These are phyloP conservation scores for Podila verticillata DNA, from an alignment of 192 early-diverging fungal species.

Conservation along the genomic window DNA sequence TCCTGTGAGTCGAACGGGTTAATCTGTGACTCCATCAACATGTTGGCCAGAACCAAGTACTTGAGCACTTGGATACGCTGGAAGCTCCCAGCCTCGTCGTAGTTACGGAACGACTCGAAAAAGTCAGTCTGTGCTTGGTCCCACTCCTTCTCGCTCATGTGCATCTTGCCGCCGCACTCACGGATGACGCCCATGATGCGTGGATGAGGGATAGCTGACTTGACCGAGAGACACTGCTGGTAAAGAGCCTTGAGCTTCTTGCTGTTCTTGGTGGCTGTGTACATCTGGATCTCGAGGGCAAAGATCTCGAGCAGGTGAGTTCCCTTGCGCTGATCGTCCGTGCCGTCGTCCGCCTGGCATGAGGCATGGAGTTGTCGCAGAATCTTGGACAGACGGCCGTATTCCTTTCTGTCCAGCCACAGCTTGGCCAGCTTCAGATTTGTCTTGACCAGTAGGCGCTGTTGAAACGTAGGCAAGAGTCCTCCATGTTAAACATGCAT, in stretches of 20 bases:
- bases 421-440: slow-evolving; percentile 89
- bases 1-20: slow-evolving; percentile 98
- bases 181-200: slow-evolving; percentile 97
- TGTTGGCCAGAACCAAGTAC: slow-evolving; percentile 95
- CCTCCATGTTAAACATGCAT: no score
- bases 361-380: slow-evolving; percentile 75
- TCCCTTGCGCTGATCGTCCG: slow-evolving; percentile 90
- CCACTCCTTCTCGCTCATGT: slow-evolving; percentile 97
- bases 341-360: slow-evolving; percentile 83
- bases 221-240: slow-evolving; percentile 86
- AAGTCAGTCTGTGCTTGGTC: slow-evolving; percentile 92
- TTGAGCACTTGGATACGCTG: slow-evolving; percentile 94
- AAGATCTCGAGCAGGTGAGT: slow-evolving; percentile 94
- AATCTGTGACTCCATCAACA: slow-evolving; percentile 95
- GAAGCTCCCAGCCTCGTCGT: slow-evolving; percentile 94
- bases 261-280: slow-evolving; percentile 86
- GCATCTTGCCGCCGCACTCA: slow-evolving; percentile 98
- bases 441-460: slow-evolving; percentile 87
- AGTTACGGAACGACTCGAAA: slow-evolving; percentile 98
- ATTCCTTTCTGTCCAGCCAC: slow-evolving; percentile 86
- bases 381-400: slow-evolving; percentile 79
- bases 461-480: not conserved
- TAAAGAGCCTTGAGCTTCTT: slow-evolving; percentile 93
- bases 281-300: slow-evolving; percentile 97
- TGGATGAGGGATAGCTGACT: slow-evolving; percentile 96